Evolutionary conservation across 768 basidiomycete genomes (phyloP).

Genomic region (Trametes maxima): DNA sequence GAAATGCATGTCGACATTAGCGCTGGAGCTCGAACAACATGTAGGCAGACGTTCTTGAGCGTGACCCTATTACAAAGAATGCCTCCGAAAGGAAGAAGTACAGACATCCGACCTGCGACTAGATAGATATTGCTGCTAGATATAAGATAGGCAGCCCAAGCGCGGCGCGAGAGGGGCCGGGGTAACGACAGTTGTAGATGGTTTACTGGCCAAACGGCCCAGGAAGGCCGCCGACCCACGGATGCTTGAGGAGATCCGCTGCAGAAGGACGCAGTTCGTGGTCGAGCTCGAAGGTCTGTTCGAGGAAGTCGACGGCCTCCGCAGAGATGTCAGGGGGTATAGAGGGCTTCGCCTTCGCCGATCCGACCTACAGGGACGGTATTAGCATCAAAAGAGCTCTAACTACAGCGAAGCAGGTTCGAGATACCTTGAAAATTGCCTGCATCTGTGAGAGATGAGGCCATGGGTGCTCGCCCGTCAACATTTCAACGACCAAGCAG

Average conservation of each 20-base stretch:
- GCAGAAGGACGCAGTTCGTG: constrained; percentile 82
- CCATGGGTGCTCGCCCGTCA: constrained; percentile 95
- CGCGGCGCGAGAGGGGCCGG: neutral
- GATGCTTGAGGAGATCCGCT: constrained; percentile 68
- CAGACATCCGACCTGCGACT: constrained; percentile 17
- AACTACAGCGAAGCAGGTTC: neutral
- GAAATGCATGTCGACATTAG: neutral
- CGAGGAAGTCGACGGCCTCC: constrained; percentile 87
- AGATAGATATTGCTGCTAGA: constrained; percentile 21
- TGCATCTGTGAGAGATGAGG: constrained; percentile 98
- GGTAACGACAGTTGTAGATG: neutral
- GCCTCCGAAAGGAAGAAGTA: constrained; percentile 5
- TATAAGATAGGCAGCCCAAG: constrained; percentile 13
- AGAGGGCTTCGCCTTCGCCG: constrained; percentile 74
- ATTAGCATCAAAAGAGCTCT: neutral
- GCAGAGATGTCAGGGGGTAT: constrained; percentile 90
- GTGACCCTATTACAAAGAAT: constrained; percentile 24
- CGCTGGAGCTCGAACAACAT: constrained; percentile 1
- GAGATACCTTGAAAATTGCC: constrained; percentile 89
- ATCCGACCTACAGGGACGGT: constrained; percentile 70
- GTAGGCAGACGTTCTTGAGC: constrained; percentile 8
- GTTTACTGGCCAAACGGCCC: constrained; percentile 20
- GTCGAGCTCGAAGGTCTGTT: constrained; percentile 84
- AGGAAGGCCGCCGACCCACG: constrained; percentile 55
- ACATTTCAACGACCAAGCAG: constrained; percentile 94